A percentile compares a stretch with the other conserved stretches of the same genome.
phyloP scores from a whole-genome alignment of 805 yeast species.

The Danielia reshetovae region DNA sequence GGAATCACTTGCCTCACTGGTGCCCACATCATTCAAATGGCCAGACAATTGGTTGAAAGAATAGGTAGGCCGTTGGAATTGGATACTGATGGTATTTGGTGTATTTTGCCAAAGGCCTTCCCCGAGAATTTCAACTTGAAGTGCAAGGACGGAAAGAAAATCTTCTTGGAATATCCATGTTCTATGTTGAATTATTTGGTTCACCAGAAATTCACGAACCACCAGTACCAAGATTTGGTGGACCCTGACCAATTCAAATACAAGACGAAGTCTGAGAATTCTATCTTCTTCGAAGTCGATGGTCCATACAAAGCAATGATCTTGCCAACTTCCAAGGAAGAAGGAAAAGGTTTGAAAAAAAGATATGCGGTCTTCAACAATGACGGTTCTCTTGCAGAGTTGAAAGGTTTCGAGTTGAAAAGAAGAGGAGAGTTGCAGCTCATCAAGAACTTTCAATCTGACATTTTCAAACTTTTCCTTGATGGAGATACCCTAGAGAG shows the following conservation, averaged over 20 bases:
- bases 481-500: constrained; percentile 75
- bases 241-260: constrained; percentile 69
- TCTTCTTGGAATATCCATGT: constrained; percentile 86
- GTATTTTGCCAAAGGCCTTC: constrained; percentile 88
- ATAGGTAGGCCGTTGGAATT: constrained; percentile 93
- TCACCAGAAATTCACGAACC: constrained; percentile 86
- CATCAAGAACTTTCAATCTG: constrained; percentile 92
- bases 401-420: constrained; percentile 94
- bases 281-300: constrained; percentile 96
- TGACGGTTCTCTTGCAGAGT: constrained; percentile 90
- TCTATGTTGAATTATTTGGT: constrained; percentile 93
- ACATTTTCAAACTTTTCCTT: constrained; percentile 84
- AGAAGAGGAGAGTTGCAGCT: constrained; percentile 94
- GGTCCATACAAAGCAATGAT: constrained; percentile 99
- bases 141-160: constrained; percentile 70
- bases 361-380: constrained; percentile 95
- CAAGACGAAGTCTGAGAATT: constrained; percentile 79
- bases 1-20: constrained; percentile 98
- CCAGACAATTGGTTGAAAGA: constrained; percentile 83
- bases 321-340: constrained; percentile 94
- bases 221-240: constrained; percentile 84
- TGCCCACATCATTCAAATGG: constrained; percentile 97
- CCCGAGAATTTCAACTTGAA: constrained; percentile 82
- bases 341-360: constrained; percentile 93
- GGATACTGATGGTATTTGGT: constrained; percentile 99